Conservation (phyloP, 176 grass and related monocot genomes). For the Triticum urartu region DNA sequence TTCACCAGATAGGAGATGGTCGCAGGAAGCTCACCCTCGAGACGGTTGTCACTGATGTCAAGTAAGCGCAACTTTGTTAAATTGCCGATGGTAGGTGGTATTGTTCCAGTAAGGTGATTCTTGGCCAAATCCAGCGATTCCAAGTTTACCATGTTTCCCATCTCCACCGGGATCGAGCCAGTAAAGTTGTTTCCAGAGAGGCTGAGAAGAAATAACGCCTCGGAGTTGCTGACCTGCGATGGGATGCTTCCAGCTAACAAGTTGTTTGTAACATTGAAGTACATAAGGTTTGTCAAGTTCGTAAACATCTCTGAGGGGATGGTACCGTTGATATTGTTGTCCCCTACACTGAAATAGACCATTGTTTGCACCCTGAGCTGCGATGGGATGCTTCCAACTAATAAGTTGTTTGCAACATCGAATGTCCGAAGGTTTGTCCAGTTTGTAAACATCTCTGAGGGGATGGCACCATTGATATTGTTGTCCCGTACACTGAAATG, state of each 20-base stretch:
- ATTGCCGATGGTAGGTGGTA: too few relatives aligned
- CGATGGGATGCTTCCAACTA: too few relatives aligned
- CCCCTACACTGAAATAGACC: background rate
- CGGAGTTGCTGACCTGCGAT: background rate
- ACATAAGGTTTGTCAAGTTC: slow-evolving; percentile 32
- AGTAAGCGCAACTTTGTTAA: background rate
- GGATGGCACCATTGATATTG: too few relatives aligned
- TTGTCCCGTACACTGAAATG: too few relatives aligned
- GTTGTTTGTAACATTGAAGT: slow-evolving; percentile 37
- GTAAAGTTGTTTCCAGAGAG: background rate
- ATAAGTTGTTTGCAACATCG: too few relatives aligned
- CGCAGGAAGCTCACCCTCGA: too few relatives aligned
- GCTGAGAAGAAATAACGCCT: background rate
- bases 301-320: slow-evolving; percentile 28
- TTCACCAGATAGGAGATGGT: too few relatives aligned
- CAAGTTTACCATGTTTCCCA: too few relatives aligned
- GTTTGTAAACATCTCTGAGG: too few relatives aligned
- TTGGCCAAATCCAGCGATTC: too few relatives aligned
- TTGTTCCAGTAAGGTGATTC: background rate
- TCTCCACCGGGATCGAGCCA: background rate
- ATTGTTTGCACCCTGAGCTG: background rate
- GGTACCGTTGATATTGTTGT: slow-evolving; percentile 2
- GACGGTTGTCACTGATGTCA: background rate
- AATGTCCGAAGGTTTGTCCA: too few relatives aligned
- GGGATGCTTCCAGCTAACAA: slow-evolving; percentile 6